Evolutionary conservation across 345 rosid species (phyloP), one percentile per base, ranked within the genome.

Genomic region (Aquilaria yunnanensis): DNA sequence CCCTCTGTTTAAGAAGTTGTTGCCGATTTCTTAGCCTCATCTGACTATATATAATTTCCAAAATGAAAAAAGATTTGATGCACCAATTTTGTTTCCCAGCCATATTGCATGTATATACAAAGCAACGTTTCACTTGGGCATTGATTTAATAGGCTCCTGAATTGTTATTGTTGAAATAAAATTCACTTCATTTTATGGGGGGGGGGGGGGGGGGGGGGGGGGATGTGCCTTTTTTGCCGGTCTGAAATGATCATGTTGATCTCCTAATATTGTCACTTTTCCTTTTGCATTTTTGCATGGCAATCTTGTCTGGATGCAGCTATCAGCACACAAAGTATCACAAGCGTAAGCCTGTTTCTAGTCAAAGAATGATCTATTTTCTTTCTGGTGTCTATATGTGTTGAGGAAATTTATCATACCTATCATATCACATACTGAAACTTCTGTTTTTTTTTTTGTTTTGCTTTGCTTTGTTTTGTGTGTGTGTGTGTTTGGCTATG

Each of bases 271-370:
- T 37, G 5, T 9, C 43, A 37, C 43, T 37, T 60, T 61, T 75
- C 52, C 6, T 73, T 78, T 61, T 71, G 60, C 37, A 23, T 23
- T 78, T 73, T 79, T 80, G 82, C 89, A 84, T 84, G 83, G 71
- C 70, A 72, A 49, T 59, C 65, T 43, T 48, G 51, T 60, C 64
- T 49, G 75, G 75, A 63, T 72, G 83, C 90, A 95, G 99, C 83
- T 95, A 95, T 79, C 99, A 91, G 75, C 99, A 95, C 72, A 95
- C 99, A 16, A 95, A 95, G 79, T 91, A 91, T 72, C 99, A 95
- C 76, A 95, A 95, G 72, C 97, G 99, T 95, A 85, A 89, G 99
- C 70, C 52, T 67, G 49, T 62, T 68, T 69, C 68, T 62, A 23
- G 8, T 55, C 47, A 33, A 56, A 29, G 1, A 51, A 46, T 5